phyloP scores from a whole-genome alignment of 2,329 filamentous ascomycete species.

The Dothiorella sarmentorum region DNA sequence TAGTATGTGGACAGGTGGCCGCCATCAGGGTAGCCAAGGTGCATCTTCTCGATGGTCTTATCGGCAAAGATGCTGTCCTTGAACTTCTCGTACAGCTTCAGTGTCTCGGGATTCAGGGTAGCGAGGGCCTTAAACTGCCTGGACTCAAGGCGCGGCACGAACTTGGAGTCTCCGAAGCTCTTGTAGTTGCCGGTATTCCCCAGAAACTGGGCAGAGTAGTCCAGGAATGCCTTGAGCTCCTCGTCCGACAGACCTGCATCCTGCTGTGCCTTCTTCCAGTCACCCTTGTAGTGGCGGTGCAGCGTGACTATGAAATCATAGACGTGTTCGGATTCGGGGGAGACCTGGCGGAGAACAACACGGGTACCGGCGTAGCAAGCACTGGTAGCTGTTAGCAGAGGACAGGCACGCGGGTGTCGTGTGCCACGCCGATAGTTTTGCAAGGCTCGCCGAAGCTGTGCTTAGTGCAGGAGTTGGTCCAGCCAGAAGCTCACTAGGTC shows the following conservation, averaged over 20 bases:
- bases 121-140: constrained; percentile 45
- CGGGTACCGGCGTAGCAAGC: constrained; percentile 49
- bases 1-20: constrained; percentile 52
- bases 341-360: constrained; percentile 52
- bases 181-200: constrained; percentile 56
- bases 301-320: constrained; percentile 55
- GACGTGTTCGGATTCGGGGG: constrained; percentile 50
- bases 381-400: constrained; percentile 24
- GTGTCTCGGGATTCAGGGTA: constrained; percentile 37
- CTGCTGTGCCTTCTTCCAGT: constrained; percentile 46
- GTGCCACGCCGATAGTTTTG: neutral
- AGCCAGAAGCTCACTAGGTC: neutral
- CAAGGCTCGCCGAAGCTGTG: neutral
- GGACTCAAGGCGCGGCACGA: constrained; percentile 46
- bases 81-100: constrained; percentile 42
- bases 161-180: constrained; percentile 50
- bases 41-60: constrained; percentile 40
- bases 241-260: constrained; percentile 40
- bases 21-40: constrained; percentile 48
- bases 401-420: neutral
- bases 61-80: constrained; percentile 46
- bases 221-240: constrained; percentile 37
- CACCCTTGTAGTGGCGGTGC: constrained; percentile 46
- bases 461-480: neutral
- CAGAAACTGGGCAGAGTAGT: constrained; percentile 46